Base-by-base conservation (phyloP, 495 filamentous ascomycete species). In the Tetracladium marchalianum region DNA sequence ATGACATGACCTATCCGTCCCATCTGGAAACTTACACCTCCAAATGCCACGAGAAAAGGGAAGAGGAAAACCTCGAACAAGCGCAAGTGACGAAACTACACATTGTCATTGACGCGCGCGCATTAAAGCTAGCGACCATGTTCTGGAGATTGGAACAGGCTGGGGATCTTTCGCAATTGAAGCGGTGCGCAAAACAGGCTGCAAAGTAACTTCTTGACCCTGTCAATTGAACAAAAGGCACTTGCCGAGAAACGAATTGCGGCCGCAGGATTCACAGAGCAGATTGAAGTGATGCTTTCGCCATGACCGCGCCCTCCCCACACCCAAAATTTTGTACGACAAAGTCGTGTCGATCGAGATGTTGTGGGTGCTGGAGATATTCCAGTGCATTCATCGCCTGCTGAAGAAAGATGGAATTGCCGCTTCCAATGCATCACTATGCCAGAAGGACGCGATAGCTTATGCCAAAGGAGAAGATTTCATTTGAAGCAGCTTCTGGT, bases 1-100 rank as follows among this genome's bases (percentile, higher is more conserved):
- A 70, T 4, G 83, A 86, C 50, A 84, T 87, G 80, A 86, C 82
- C 10, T 87, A 86, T 54, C 2, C 84, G 82, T 51, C 78, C 81
- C 0, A 81, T 85, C 41, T 85, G 81, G 80, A 65, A 65, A 19
- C 22, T 27, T 3, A 61, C 62, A 2, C 48, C 53, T 49, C 56
- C 65, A 37, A 33, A 61, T 42, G 43, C 61, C 10, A 47, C 56
- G n/a, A 39, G 50, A 56, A 27, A 27, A 27, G 22, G n/a, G 44
- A 51, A 1, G 60, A 68, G 36, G 78, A 86, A 50, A 67, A 64
- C 7, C 65, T 85, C 0, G 68, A 82, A 53, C 61, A 67, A n/a
- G 82, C 83, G 5, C 82, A 86, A 57, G 67, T 73, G 53, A 70
- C 70, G 0, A 87, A 87, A 56, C 67, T 87, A 2, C 56, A 70